These are phyloP conservation scores for Violaceomyces palustris DNA, from an alignment of 1,284 basidiomycete genomes.

Conservation along the genomic window DNA sequence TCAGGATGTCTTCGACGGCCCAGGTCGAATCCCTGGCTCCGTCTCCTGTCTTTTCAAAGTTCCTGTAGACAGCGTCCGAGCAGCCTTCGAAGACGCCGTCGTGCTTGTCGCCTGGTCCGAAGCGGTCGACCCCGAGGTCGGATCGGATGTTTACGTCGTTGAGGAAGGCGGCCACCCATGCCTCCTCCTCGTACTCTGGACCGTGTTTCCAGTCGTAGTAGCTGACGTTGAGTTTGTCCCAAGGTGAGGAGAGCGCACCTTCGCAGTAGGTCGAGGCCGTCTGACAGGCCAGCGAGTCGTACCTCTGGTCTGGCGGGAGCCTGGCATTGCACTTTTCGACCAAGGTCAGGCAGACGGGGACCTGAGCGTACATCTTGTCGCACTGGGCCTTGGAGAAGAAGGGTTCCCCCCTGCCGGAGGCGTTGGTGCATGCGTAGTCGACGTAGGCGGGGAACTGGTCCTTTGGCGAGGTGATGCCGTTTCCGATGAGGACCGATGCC, in stretches of 20 bases:
- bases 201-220: conserved; percentile 46
- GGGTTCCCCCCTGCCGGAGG: conserved; percentile 25
- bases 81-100: conserved; percentile 48
- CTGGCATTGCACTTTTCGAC: conserved; percentile 45
- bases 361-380: conserved; percentile 25
- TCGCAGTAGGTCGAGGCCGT: conserved; percentile 42
- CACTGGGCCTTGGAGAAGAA: conserved; percentile 36
- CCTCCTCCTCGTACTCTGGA: conserved; percentile 42
- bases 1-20: conserved; percentile 38
- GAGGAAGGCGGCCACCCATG: conserved; percentile 42
- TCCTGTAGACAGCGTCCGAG: conserved; percentile 40
- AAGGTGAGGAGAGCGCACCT: conserved; percentile 30
- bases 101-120: conserved; percentile 41
- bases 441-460: conserved; percentile 46
- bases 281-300: conserved; percentile 37
- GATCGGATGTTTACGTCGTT: conserved; percentile 30
- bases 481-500: conserved; percentile 46
- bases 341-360: conserved; percentile 34
- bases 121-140: conserved; percentile 39
- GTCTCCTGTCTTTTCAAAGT: conserved; percentile 48
- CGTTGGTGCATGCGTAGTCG: conserved; percentile 45
- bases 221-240: conserved; percentile 31
- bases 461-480: conserved; percentile 48
- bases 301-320: conserved; percentile 4
- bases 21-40: conserved; percentile 43